Evolutionary conservation across 2,329 filamentous ascomycete species (phyloP).

Genomic region (Alternaria consortialis): DNA sequence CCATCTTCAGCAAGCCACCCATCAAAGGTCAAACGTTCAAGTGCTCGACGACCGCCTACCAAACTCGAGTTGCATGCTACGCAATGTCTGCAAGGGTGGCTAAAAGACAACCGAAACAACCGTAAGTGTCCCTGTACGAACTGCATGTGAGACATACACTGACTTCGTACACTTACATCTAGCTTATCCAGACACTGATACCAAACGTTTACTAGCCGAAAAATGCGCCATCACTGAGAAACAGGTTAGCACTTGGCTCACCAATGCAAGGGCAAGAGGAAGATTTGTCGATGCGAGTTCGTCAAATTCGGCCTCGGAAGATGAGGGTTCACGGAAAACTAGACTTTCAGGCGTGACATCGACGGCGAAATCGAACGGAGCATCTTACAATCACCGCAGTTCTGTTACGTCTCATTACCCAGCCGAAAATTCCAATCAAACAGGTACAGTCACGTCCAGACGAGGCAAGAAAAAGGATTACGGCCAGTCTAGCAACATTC

Average conservation of each 20-base stretch:
- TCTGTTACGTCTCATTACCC: slow-evolving; percentile 19
- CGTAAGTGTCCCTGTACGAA: slow-evolving; percentile 1
- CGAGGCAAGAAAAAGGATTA: slow-evolving; percentile 52
- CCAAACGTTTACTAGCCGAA: slow-evolving; percentile 40
- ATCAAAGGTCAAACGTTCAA: slow-evolving; percentile 38
- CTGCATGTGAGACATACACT: no score
- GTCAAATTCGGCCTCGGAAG: slow-evolving; percentile 24
- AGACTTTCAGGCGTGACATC: slow-evolving; percentile 21
- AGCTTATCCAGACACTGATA: slow-evolving; percentile 41
- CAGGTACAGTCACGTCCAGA: slow-evolving; percentile 23
- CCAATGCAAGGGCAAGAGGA: slow-evolving; percentile 44
- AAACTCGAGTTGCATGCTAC: slow-evolving; percentile 45
- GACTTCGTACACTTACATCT: no score
- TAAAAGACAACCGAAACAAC: slow-evolving; percentile 40
- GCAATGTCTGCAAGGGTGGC: slow-evolving; percentile 39
- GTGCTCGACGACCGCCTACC: slow-evolving; percentile 34
- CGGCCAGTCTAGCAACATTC: slow-evolving; percentile 26
- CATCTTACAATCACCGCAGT: background rate
- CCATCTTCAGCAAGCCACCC: slow-evolving; percentile 17
- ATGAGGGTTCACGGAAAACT: slow-evolving; percentile 28
- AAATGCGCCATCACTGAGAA: slow-evolving; percentile 47
- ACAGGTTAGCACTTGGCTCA: slow-evolving; percentile 49
- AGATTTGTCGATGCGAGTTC: slow-evolving; percentile 29
- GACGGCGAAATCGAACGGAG: slow-evolving; percentile 13
- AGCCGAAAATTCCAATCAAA: slow-evolving; percentile 1